Evolutionary conservation across 495 filamentous ascomycete species (phyloP), one percentile per base, ranked within the genome.

Genomic region (Daldinia caldariorum): DNA sequence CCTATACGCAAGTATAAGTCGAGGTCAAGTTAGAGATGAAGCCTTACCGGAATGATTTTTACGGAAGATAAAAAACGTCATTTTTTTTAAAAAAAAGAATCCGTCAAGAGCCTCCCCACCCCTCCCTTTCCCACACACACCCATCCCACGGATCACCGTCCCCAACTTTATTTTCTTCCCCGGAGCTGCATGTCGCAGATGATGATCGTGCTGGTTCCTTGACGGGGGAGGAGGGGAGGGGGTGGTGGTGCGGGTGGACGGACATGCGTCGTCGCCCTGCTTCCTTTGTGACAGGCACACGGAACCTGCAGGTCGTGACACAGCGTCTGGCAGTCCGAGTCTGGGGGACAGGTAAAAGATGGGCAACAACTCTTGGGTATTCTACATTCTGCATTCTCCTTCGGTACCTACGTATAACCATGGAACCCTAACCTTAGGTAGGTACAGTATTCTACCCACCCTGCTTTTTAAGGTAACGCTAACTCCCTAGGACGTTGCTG

Each of bases 251-350:
- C 32, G 67, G 49, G 67, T 65, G 67, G 67, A 55, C 61, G 67
- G 67, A 55, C 61, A 49, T 41, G 50, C 56, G 61, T 63, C 51
- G 58, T 60, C 43, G 43, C 43, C 43, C 43, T 47, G 43, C 69
- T 41, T 49, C 49, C 53, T 47, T 47, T 72, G 70, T 72, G 70
- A 72, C 58, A 68, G 70, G 65, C 35, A 68, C 60, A 32, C 43
- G 58, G 47, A 67, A 67, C 69, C 63, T 71, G 69, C 69, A 71
- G 69, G 16, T 53, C 53, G 69, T 67, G 50, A 67, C 69, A 71
- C 69, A 67, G 45, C 69, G 43, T 54, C 45, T 59, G 32, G 51
- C 45, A 61, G 47, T 50, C 31, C 63, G 67, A 61, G 47, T 50
- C 31, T 59, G 67, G 67, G 67, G 67, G 67, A 70, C 62, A 26